phyloP scores from a whole-genome alignment of 768 basidiomycete genomes.

The Albatrellus ellisii region DNA sequence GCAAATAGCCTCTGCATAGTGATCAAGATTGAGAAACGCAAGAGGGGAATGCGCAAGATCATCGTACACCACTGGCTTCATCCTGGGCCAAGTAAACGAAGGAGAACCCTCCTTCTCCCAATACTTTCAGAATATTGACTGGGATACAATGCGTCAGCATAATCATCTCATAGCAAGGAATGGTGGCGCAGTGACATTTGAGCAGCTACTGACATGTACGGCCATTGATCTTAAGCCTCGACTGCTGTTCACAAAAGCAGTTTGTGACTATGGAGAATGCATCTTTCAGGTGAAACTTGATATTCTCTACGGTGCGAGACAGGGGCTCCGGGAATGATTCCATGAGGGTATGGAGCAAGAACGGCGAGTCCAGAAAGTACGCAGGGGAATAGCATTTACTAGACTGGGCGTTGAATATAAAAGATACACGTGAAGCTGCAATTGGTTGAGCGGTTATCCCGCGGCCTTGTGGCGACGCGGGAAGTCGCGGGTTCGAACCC shows the following conservation, averaged over 20 bases:
- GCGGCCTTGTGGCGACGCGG: too few relatives aligned
- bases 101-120: slow-evolving; percentile 94
- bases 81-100: slow-evolving; percentile 86
- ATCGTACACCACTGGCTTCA: slow-evolving; percentile 69
- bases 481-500: too few relatives aligned
- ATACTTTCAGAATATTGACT: slow-evolving; percentile 85
- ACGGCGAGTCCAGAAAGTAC: too few relatives aligned
- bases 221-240: slow-evolving; percentile 91
- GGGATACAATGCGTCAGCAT: background rate
- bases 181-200: background rate
- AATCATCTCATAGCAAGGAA: background rate
- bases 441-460: too few relatives aligned
- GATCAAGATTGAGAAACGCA: slow-evolving; percentile 5
- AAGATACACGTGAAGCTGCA: too few relatives aligned
- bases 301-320: slow-evolving; percentile 33
- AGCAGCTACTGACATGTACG: slow-evolving; percentile 59
- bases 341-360: too few relatives aligned
- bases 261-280: slow-evolving; percentile 72
- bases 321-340: slow-evolving; percentile 6
- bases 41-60: background rate
- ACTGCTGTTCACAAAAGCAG: slow-evolving; percentile 68
- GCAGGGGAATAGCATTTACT: too few relatives aligned
- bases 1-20: slow-evolving; percentile 71
- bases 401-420: too few relatives aligned
- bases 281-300: slow-evolving; percentile 71